These are phyloP conservation scores for Fusarium begoniae DNA, from an alignment of 2,329 filamentous ascomycete genomes.

Conservation along the genomic window DNA sequence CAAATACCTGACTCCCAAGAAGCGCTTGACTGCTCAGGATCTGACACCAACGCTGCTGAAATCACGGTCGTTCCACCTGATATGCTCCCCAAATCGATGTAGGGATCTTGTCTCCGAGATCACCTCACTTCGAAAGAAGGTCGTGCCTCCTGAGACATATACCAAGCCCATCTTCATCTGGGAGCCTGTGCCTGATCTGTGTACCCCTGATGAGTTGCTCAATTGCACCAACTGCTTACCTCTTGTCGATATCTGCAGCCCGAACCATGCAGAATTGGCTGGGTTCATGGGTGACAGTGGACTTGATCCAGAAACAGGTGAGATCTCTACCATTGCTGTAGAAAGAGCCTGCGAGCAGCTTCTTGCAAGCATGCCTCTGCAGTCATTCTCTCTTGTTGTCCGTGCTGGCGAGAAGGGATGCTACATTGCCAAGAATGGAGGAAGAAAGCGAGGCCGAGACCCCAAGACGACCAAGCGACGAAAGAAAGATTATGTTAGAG, in stretches of 20 bases:
- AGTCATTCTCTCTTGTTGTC: constrained; percentile 73
- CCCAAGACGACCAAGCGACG: constrained; percentile 44
- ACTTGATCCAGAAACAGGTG: constrained; percentile 63
- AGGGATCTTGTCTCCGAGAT: constrained; percentile 80
- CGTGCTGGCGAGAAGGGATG: constrained; percentile 78
- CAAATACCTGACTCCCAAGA: constrained; percentile 87
- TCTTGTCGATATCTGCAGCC: constrained; percentile 71
- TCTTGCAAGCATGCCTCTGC: constrained; percentile 69
- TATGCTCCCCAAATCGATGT: constrained; percentile 82
- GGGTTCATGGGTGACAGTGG: constrained; percentile 77
- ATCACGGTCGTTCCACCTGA: constrained; percentile 84
- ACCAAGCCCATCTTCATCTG: constrained; percentile 82
- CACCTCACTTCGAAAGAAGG: constrained; percentile 61
- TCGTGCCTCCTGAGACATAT: constrained; percentile 48
- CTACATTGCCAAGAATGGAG: constrained; percentile 68
- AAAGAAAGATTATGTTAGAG: constrained; percentile 58
- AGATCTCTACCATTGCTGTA: constrained; percentile 61
- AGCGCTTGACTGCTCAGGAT: constrained; percentile 78
- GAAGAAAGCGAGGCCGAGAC: constrained; percentile 54
- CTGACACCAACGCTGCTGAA: constrained; percentile 73
- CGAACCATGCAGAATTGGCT: constrained; percentile 90
- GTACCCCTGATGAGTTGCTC: constrained; percentile 73
- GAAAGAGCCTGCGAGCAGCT: constrained; percentile 71
- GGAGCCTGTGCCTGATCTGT: constrained; percentile 94
- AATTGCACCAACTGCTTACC: constrained; percentile 71